Evolutionary conservation across 352 stramenopile genomes (phyloP), one percentile per base, ranked within the genome.

Genomic region (Globisporangium apiculatum): DNA sequence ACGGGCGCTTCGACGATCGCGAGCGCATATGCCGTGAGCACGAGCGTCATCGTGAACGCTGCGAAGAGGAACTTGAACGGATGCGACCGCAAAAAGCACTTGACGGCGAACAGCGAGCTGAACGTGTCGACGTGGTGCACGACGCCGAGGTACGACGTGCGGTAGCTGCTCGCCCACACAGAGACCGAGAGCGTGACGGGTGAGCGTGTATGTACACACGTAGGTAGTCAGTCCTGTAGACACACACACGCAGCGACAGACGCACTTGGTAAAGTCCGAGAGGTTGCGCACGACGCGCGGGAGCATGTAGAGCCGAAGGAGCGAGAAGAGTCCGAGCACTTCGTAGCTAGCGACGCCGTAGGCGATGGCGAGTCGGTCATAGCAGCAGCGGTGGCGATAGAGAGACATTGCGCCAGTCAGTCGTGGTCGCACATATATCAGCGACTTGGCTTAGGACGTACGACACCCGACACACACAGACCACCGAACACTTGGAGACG

Each of bases 231-330:
- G 24, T 31, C 24, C 3, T 31, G 24, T 31, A 31, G 24, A 31
- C 24, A 15, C 11, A 41, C 12, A 9, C 42, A 4, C 7, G n/a
- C 7, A 43, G 12, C 53, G 5, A 51, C 12, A 45, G 31, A 55
- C 49, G 18, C 72, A 91, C 82, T 75, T 89, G 52, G 76, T 75
- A 55, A 90, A 89, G 53, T 85, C 76, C 9, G 82, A 92, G 46
- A 89, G 51, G 36, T 90, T 92, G 57, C 83, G 77, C 51, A 92
- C 76, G 11, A 89, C 60, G 35, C 82, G 76, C 37, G 79, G 82
- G 3, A 89, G 57, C 82, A 89, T 90, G 53, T 90, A 92, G n/a
- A 92, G 57, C 4, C 82, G 75, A 10, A 89, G 65, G 45, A 92
- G 37, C 12, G 74, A 76, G 24, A 92, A 60, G 55, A 92, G 71